Evolutionary conservation across 2,329 filamentous ascomycete genomes (phyloP).

Genomic region (Lachnellula suecica): DNA sequence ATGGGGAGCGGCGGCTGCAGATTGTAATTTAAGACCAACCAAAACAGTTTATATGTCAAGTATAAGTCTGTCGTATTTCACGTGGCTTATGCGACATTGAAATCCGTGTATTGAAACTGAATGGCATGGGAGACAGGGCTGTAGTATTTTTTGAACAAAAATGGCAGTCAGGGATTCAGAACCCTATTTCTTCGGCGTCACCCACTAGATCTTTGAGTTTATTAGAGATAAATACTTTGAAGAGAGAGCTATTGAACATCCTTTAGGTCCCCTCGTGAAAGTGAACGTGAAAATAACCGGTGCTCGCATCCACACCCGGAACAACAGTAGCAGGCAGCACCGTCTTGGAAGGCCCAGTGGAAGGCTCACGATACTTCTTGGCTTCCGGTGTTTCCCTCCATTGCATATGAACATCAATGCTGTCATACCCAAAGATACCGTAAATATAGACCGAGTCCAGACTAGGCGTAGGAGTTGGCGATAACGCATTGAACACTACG

Average conservation of each 20-base stretch:
- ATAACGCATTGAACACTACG: not conserved
- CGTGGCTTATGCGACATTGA: no score
- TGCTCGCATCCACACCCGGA: not conserved
- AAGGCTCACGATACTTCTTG: not conserved
- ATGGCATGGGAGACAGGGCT: no score
- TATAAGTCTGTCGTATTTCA: no score
- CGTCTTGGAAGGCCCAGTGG: not conserved
- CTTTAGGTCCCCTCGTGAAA: not conserved
- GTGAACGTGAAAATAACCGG: constrained; percentile 6
- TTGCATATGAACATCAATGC: constrained; percentile 7
- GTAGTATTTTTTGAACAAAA: no score
- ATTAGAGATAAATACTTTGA: not conserved
- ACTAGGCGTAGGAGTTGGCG: not conserved
- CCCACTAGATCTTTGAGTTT: not conserved
- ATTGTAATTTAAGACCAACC: no score
- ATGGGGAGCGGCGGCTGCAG: no score
- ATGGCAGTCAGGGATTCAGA: no score
- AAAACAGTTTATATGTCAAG: no score
- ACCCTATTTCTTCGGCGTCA: not conserved
- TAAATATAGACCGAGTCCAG: not conserved
- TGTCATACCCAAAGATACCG: constrained; percentile 6
- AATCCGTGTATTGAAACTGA: no score
- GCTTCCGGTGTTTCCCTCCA: constrained; percentile 8
- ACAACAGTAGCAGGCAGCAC: not conserved
- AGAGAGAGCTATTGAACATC: no score